Conservation (phyloP, 352 stramenopile genomes). For the Blastocystis sp. region DNA sequence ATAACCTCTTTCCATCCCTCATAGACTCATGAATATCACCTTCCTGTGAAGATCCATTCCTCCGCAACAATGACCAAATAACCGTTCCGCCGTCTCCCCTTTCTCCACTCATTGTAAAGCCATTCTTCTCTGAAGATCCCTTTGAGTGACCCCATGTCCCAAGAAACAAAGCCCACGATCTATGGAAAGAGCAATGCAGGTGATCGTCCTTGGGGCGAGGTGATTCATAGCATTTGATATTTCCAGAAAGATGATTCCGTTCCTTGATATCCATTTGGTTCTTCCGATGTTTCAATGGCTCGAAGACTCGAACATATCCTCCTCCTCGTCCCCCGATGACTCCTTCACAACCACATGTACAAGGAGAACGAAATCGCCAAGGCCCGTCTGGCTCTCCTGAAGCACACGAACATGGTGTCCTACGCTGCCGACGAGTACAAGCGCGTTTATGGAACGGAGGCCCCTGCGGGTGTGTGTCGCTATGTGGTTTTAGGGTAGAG, state of each 20-base stretch:
- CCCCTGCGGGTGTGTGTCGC: neutral
- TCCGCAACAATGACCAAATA: neutral
- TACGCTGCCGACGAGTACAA: conserved; percentile 10
- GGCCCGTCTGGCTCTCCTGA: neutral
- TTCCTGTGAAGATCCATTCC: too few species aligned
- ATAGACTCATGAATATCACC: too few species aligned
- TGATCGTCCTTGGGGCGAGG: neutral
- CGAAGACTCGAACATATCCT: conserved; percentile 12
- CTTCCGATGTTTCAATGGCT: conserved; percentile 6
- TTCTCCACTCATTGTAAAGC: neutral
- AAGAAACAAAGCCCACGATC: neutral
- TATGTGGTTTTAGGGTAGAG: neutral
- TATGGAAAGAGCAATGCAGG: neutral
- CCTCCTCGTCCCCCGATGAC: neutral
- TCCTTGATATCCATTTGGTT: neutral
- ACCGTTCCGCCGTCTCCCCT: neutral
- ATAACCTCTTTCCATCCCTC: too few species aligned
- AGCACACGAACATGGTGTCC: neutral
- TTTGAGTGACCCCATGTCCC: neutral
- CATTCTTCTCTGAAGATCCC: neutral
- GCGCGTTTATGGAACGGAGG: neutral
- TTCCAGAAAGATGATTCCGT: neutral
- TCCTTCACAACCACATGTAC: neutral
- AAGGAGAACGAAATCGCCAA: conserved; percentile 3
- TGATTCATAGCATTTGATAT: neutral